phyloP scores from a whole-genome alignment of 768 basidiomycete species.

The Phanerodontia chrysosporium region DNA sequence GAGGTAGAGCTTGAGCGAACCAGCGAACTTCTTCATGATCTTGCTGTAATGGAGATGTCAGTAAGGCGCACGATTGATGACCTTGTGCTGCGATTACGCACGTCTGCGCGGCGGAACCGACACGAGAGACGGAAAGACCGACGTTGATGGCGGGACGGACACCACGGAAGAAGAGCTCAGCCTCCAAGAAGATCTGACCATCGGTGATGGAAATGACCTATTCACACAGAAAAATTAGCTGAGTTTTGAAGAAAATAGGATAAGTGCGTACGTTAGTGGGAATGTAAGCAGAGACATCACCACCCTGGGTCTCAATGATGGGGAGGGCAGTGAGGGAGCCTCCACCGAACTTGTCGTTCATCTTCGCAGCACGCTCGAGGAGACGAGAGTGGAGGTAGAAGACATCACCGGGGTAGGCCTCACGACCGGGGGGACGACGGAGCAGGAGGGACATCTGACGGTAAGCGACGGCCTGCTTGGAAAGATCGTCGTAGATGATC shows the following conservation, averaged over 20 bases:
- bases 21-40: constrained; percentile 99
- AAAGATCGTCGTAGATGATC: constrained; percentile 99
- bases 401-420: constrained; percentile 99
- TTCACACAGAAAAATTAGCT: no score
- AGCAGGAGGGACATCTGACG: constrained; percentile 99
- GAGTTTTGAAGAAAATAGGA: no score
- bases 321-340: constrained; percentile 98
- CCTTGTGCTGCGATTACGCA: constrained; percentile 37
- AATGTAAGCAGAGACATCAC: constrained; percentile 99
- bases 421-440: constrained; percentile 99
- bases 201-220: constrained; percentile 99
- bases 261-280: constrained; percentile 80
- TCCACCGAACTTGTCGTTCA: constrained; percentile 98
- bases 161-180: constrained; percentile 99
- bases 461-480: constrained; percentile 99
- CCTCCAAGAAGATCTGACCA: constrained; percentile 99
- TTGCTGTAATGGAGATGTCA: constrained; percentile 46
- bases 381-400: constrained; percentile 99
- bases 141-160: constrained; percentile 99
- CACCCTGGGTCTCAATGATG: constrained; percentile 99
- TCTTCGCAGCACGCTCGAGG: constrained; percentile 99
- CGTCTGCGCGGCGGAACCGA: constrained; percentile 99
- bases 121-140: constrained; percentile 99
- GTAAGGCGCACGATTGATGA: background rate
- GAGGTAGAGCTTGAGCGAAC: constrained; percentile 99